These are phyloP conservation scores for Globisporangium sylvaticum DNA, from an alignment of 352 stramenopile genomes.

Conservation along the genomic window DNA sequence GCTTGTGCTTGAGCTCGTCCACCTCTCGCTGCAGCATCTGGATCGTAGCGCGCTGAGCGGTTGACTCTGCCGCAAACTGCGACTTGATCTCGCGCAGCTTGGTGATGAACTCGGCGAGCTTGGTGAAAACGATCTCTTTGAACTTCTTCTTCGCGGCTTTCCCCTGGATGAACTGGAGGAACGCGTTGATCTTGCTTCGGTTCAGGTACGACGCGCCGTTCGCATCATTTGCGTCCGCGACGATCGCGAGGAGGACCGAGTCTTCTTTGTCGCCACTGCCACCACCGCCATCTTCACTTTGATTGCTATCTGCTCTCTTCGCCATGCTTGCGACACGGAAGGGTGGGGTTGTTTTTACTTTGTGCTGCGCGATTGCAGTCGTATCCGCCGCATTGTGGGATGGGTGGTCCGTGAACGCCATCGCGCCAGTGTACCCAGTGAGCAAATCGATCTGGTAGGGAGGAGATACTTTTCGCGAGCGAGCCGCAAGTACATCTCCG, in stretches of 20 bases:
- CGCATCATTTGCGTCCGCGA: constrained; percentile 29
- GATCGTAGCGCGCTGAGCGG: constrained; percentile 26
- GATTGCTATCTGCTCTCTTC: constrained; percentile 15
- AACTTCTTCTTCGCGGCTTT: constrained; percentile 35
- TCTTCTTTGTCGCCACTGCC: neutral
- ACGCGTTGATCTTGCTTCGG: constrained; percentile 59
- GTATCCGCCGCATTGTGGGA: neutral
- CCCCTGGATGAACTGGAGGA: constrained; percentile 52
- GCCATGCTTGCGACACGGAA: constrained; percentile 27
- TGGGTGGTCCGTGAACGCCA: constrained; percentile 30
- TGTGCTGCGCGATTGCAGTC: constrained; percentile 5
- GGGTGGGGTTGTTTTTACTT: constrained; percentile 29
- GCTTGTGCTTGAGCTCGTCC: constrained; percentile 26
- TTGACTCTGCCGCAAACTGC: constrained; percentile 30
- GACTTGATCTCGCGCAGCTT: constrained; percentile 36
- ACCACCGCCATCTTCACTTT: constrained; percentile 12
- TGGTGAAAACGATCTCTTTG: constrained; percentile 40
- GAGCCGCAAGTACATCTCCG: constrained; percentile 30
- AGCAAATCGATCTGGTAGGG: constrained; percentile 49
- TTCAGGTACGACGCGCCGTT: constrained; percentile 52
- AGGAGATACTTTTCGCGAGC: constrained; percentile 45
- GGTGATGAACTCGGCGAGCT: constrained; percentile 43
- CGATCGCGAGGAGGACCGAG: constrained; percentile 19
- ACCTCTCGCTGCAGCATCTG: constrained; percentile 39
- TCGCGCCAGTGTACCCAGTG: constrained; percentile 30